phyloP scores from a whole-genome alignment of 257 asterid species.

The Solanum tarapatanum region DNA sequence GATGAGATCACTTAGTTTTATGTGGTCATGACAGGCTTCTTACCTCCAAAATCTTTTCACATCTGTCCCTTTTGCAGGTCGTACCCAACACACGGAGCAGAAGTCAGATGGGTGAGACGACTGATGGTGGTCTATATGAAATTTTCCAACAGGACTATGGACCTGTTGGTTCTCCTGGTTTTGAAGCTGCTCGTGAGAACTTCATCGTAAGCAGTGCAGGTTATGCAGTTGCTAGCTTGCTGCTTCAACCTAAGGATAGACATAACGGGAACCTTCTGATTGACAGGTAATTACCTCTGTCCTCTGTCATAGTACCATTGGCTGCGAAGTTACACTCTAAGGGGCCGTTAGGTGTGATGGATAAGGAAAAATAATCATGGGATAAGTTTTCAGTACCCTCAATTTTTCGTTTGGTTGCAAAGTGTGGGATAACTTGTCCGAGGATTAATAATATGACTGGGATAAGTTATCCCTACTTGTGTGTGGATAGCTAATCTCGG shows the following conservation, averaged over 20 bases:
- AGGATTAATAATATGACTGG: neutral
- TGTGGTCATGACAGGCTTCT: neutral
- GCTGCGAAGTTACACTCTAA: neutral
- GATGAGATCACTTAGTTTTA: neutral
- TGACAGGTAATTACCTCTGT: conserved; percentile 55
- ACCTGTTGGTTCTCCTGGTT: conserved; percentile 90
- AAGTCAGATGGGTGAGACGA: conserved; percentile 99
- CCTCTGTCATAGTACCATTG: neutral
- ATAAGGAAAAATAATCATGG: neutral
- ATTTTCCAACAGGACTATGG: conserved; percentile 98
- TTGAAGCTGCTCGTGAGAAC: conserved; percentile 96
- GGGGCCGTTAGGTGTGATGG: neutral
- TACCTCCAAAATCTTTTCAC: neutral
- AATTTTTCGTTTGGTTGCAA: neutral
- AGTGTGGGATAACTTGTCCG: neutral
- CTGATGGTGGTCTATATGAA: conserved; percentile 97
- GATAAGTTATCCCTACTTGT: neutral
- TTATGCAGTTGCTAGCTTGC: conserved; percentile 98
- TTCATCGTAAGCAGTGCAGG: conserved; percentile 98
- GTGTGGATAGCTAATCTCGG: neutral
- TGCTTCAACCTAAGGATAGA: conserved; percentile 99
- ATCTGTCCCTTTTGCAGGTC: conserved; percentile 41
- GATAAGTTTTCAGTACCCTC: neutral
- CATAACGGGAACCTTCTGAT: conserved; percentile 97
- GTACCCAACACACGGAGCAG: conserved; percentile 94